Base-by-base conservation (phyloP, 1,284 basidiomycete species). In the Violaceomyces palustris region DNA sequence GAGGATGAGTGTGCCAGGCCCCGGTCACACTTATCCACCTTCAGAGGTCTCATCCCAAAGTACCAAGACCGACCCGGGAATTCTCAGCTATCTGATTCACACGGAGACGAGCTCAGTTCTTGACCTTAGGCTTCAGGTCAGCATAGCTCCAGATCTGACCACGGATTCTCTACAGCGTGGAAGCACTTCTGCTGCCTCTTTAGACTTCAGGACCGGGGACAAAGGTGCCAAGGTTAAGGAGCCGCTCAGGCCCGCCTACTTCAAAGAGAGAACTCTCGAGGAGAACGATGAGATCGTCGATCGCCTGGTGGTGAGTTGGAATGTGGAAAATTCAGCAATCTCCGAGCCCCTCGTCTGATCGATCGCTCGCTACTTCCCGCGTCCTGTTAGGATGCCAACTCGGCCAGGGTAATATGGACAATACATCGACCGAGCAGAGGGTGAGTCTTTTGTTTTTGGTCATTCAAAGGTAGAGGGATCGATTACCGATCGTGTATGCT, bases 281-380 rank as follows among this genome's bases (percentile, higher is more conserved):
- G 44, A 60, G 19, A 17, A 55, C 10, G 45, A 64, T 27, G 65
- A 68, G 51, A 68, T 68, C 24, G 57, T 68, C 10, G 65, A 68
- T 39, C 42, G 32, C 14, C 45, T 68, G 23, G 21, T 66, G 19
- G n/a, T n/a, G n/a, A n/a, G n/a, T n/a, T n/a, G n/a, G n/a, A n/a
- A n/a, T n/a, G n/a, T n/a, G n/a, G n/a, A n/a, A n/a, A n/a, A n/a
- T n/a, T n/a, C n/a, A n/a, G n/a, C n/a, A n/a, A n/a, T n/a, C n/a
- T n/a, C n/a, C n/a, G n/a, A n/a, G n/a, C n/a, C n/a, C n/a, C n/a
- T n/a, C n/a, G n/a, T n/a, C n/a, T n/a, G n/a, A n/a, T n/a, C n/a
- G n/a, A n/a, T n/a, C n/a, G n/a, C n/a, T n/a, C n/a, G n/a, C n/a
- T n/a, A n/a, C n/a, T n/a, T n/a, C n/a, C n/a, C n/a, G n/a, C n/a